Conservation (phyloP, 371 early-diverging fungal genomes). For the Actinomortierella wolfii region DNA sequence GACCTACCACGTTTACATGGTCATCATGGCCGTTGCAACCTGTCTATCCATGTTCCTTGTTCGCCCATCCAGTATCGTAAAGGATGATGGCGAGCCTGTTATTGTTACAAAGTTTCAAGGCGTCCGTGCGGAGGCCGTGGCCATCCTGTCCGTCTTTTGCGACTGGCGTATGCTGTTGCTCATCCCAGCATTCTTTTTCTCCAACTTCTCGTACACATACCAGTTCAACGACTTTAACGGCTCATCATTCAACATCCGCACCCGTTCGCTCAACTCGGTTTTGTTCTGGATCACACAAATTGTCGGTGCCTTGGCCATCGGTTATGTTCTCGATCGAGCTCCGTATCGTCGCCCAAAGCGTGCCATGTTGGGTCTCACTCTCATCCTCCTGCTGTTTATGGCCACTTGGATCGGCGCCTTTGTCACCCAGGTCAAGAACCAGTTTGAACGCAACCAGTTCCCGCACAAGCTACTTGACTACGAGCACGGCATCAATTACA, state of each 20-base stretch:
- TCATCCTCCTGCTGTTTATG: constrained; percentile 58
- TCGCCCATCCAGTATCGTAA: constrained; percentile 62
- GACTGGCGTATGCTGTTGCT: constrained; percentile 68
- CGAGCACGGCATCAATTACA: constrained; percentile 48
- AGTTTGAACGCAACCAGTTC: constrained; percentile 14
- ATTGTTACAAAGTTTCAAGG: constrained; percentile 55
- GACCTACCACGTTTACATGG: constrained; percentile 71
- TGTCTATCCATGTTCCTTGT: constrained; percentile 57
- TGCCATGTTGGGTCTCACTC: constrained; percentile 55
- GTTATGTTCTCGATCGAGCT: constrained; percentile 60
- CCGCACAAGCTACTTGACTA: constrained; percentile 27
- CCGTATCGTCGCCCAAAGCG: constrained; percentile 54
- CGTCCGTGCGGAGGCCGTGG: constrained; percentile 58
- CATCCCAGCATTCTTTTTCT: constrained; percentile 72
- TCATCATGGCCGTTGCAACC: constrained; percentile 67
- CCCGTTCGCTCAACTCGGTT: constrained; percentile 70
- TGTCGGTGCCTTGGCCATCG: constrained; percentile 61
- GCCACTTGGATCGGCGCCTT: constrained; percentile 73
- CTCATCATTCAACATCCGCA: constrained; percentile 64
- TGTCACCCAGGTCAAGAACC: constrained; percentile 61
- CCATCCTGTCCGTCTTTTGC: constrained; percentile 66
- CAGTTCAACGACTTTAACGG: constrained; percentile 66
- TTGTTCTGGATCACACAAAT: constrained; percentile 78
- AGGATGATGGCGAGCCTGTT: constrained; percentile 68
- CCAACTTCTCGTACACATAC: constrained; percentile 81